Conservation (phyloP, 2,329 filamentous ascomycete genomes). For the Colletotrichum euphorbiae region DNA sequence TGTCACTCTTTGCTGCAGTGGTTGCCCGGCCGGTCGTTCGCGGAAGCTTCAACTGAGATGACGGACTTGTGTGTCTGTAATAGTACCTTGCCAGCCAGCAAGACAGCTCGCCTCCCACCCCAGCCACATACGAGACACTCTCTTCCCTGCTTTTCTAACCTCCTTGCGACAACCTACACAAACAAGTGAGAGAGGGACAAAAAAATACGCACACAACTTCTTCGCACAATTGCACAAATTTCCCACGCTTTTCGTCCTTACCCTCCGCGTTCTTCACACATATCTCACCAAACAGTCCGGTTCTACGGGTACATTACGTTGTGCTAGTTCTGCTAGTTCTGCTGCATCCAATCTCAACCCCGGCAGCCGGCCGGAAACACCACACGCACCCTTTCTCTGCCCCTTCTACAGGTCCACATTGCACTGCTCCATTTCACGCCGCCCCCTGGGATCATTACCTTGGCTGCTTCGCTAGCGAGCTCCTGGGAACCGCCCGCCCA, state of each 20-base stretch:
- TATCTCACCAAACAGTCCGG: conserved; percentile 28
- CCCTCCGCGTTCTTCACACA: conserved; percentile 1
- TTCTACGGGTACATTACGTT: conserved; percentile 24
- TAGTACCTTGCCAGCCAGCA: conserved; percentile 3
- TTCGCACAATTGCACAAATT: conserved; percentile 9
- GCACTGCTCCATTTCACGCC: conserved; percentile 31
- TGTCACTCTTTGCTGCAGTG: neutral
- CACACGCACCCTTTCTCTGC: conserved; percentile 33
- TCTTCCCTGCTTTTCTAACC: conserved; percentile 45
- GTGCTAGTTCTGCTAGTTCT: conserved; percentile 29
- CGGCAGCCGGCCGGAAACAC: conserved; percentile 29
- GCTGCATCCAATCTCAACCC: conserved; percentile 36
- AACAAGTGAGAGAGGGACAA: neutral
- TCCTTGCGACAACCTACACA: conserved; percentile 39
- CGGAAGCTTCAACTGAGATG: neutral
- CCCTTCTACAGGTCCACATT: conserved; percentile 34
- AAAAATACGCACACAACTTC: neutral
- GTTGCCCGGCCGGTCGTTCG: conserved; percentile 33
- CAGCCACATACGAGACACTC: conserved; percentile 44
- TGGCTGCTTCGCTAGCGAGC: conserved; percentile 37
- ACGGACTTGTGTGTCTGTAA: neutral
- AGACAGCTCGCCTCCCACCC: conserved; percentile 32
- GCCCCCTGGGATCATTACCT: conserved; percentile 35
- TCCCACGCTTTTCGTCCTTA: conserved; percentile 1
- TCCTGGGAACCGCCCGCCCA: conserved; percentile 35